Evolutionary conservation across 768 basidiomycete genomes (phyloP).

Genomic region (Naganishia randhawae): DNA sequence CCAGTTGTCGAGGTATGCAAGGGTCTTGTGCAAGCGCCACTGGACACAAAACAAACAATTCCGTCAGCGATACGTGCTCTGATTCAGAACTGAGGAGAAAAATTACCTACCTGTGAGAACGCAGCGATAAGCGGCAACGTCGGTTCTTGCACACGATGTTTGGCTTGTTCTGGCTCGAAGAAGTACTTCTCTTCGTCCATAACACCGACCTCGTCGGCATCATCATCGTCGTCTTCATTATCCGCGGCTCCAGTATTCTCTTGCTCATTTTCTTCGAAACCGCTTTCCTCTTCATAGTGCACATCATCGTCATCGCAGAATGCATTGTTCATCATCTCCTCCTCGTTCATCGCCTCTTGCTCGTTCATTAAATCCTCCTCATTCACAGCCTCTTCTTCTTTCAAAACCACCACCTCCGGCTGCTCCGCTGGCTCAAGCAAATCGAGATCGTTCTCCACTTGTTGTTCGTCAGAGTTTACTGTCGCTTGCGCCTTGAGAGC

Average conservation of each 20-base stretch:
- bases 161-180: slow-evolving; percentile 32
- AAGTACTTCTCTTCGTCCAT: slow-evolving; percentile 13
- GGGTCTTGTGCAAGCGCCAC: slow-evolving; percentile 7
- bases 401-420: neutral
- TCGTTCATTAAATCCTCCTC: neutral
- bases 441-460: slow-evolving; percentile 12
- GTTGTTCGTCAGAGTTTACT: slow-evolving; percentile 2
- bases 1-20: neutral
- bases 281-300: slow-evolving; percentile 57
- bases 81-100: neutral
- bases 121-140: slow-evolving; percentile 21
- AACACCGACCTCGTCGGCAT: slow-evolving; percentile 33
- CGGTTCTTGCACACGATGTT: slow-evolving; percentile 37
- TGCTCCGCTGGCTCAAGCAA: neutral
- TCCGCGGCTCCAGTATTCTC: slow-evolving; percentile 50
- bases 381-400: neutral
- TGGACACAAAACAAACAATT: neutral
- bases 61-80: neutral
- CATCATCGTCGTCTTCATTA: slow-evolving; percentile 56
- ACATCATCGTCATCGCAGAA: neutral
- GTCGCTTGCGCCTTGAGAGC: neutral
- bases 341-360: slow-evolving; percentile 12
- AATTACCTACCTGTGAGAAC: slow-evolving; percentile 17
- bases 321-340: neutral
- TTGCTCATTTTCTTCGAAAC: slow-evolving; percentile 40